phyloP scores from a whole-genome alignment of 495 filamentous ascomycete species.

The Hypoxylon lenormandii region DNA sequence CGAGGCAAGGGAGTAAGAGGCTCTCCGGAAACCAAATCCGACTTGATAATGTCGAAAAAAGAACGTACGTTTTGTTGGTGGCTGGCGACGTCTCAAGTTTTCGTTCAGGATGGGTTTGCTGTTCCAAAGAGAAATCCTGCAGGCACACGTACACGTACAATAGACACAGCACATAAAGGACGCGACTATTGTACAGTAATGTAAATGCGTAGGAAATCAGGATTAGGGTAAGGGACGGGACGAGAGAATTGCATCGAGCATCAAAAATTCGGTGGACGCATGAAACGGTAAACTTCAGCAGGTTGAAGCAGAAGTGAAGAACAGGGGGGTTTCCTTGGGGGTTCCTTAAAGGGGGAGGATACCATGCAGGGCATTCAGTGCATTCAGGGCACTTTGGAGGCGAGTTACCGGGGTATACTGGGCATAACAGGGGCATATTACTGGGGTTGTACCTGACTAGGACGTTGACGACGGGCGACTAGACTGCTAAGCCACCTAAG shows the following conservation, averaged over 20 bases:
- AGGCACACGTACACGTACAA: constrained; percentile 18
- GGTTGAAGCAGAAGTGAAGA: constrained; percentile 37
- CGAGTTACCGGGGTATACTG: too few relatives aligned
- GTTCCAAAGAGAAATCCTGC: constrained; percentile 42
- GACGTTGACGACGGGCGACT: constrained; percentile 21
- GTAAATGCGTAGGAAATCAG: constrained; percentile 15
- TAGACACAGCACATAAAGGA: constrained; percentile 4
- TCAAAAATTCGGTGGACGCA: constrained; percentile 30
- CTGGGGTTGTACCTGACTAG: constrained; percentile 30
- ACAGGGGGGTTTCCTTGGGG: constrained; percentile 27
- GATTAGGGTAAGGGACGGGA: background rate
- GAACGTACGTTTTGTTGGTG: constrained; percentile 40
- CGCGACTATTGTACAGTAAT: constrained; percentile 16
- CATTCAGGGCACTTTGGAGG: too few relatives aligned
- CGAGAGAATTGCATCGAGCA: constrained; percentile 30
- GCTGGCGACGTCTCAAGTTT: constrained; percentile 37
- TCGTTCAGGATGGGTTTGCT: constrained; percentile 13
- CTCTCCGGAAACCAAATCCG: constrained; percentile 1
- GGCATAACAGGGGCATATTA: background rate
- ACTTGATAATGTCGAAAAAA: constrained; percentile 10
- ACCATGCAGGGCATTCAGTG: constrained; percentile 17
- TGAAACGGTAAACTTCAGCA: constrained; percentile 33
- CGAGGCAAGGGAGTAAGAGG: constrained; percentile 30
- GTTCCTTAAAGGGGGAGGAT: constrained; percentile 43
- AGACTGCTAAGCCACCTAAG: background rate